Evolutionary conservation across 257 asterid species (phyloP), one percentile per base, ranked within the genome.

Genomic region (Solanum okadae): DNA sequence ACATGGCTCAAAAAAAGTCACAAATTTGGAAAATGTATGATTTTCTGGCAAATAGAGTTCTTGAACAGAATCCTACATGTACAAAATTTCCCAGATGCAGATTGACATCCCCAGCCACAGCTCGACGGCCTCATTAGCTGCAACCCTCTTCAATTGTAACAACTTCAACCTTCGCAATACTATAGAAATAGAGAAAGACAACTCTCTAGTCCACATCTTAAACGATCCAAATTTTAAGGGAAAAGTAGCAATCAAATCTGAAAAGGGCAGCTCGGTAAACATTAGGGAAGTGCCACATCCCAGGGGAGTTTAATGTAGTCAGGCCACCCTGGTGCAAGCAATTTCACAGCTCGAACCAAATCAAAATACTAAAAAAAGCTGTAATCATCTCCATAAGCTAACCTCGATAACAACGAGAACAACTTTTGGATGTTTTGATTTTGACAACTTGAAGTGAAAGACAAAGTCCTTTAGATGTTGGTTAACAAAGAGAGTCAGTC

Each of bases 401-500:
- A 82, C 70, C 31, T 18, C 27, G 9, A 63, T 31, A 37, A 63
- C 56, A 63, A 65, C 16, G 61, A 11, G 49, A 20, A 42, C 33
- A 40, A 40, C 44, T 13, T 85, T 22, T 46, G 38, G 18, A 29
- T 85, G 52, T 46, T 85, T 31, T 22, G 77, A 85, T 56, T 37
- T 76, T 35, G 56, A 76, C 83, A 37, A 37, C 86, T 16, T 40
- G 7, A 77, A 14, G 40, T 20, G 71, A 63, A 67, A 68, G 38
- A 67, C 38, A 38, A 12, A 71, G 56, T 44, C 71, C 49, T 10
- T 8, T 14, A 63, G 85, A 8, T 73, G 40, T 73, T 79, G 59
- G 63, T 87, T 85, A 89, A 83, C 76, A 61, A 83, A 67, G 70
- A 29, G 88, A 84, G 71, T 59, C 88, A 27, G 92, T 35, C 46